Base-by-base conservation (phyloP, 371 early-diverging fungal species). In the Rhizopus microsporus region DNA sequence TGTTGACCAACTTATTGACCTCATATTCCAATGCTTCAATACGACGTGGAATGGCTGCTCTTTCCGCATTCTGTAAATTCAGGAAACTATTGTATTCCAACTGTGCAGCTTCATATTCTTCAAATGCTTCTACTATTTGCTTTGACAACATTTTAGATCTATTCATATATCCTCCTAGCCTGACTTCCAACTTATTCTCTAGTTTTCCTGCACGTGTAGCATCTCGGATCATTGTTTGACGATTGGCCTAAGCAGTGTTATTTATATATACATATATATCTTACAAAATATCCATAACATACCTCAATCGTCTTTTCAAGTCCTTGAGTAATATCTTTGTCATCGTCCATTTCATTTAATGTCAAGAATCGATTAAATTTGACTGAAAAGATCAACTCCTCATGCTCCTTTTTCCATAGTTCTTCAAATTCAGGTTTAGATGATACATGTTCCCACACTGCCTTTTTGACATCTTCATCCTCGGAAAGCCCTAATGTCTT, bases 171-270 rank as follows among this genome's bases (percentile, higher is more conserved):
- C 96, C 96, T 54, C 96, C 97, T 33, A 94, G 69, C 16, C 82
- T 80, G 9, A 94, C 80, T 10, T 78, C 82, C 32, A 93, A 67
- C 59, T 90, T 90, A 68, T 91, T 93, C 63, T 96, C 96, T n/a
- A 91, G 52, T 68, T 95, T 95, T 16, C 81, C 77, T 1, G 94
- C 94, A 42, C 80, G 80, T 8, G 78, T 70, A 2, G 93, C 91
- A 54, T 92, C 88, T 51, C 83, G 75, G n/a, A 82, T 77, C 93
- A 95, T 93, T 5, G 72, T 55, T 54, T 82, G 81, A n/a, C 91
- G 87, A 54, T 88, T 85, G 3, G 69, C 56, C 77, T 84, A 57
- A 17, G 33, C 2, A 35, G 3, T 13, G 9, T n/a, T 43, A 45
- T 39, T 17, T 51, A 23, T n/a, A 30, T 4, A 42, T 7, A 12